A percentile compares a stretch with the other conserved stretches of the same genome.
phyloP scores from a whole-genome alignment of 208 protist genomes.

The Blechomonas ayalai region DNA sequence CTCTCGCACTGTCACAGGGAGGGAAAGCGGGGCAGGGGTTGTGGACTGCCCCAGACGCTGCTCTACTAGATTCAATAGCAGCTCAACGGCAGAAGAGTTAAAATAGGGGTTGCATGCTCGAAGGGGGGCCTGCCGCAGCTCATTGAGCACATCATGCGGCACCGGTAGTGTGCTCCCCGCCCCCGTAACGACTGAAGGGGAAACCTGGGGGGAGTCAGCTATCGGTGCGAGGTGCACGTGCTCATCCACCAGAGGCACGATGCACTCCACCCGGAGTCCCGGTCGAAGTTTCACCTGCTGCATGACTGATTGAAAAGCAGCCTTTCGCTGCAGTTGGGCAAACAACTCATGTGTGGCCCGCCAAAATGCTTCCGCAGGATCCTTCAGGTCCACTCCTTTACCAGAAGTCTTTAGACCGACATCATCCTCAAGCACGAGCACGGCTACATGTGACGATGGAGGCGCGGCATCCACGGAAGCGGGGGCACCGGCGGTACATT shows the following conservation, averaged over 20 bases:
- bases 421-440: constrained; percentile 7
- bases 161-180: no score
- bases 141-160: neutral
- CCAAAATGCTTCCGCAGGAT: constrained; percentile 4
- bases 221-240: neutral
- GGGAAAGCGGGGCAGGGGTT: constrained; percentile 1
- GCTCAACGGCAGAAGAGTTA: constrained; percentile 6
- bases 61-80: constrained; percentile 6
- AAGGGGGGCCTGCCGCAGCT: neutral
- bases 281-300: constrained; percentile 16
- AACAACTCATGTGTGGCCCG: constrained; percentile 19
- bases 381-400: constrained; percentile 10
- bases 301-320: constrained; percentile 16
- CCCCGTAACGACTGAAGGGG: no score
- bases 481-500: constrained; percentile 1
- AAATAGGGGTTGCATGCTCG: neutral
- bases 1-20: constrained; percentile 7
- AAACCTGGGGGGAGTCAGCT: no score
- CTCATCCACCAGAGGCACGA: neutral
- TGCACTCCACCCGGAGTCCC: constrained; percentile 9
- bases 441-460: neutral
- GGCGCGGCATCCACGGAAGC: neutral
- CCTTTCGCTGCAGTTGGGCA: constrained; percentile 18
- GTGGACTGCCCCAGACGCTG: neutral
- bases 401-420: constrained; percentile 17